Evolutionary conservation across 352 stramenopile genomes (phyloP), one percentile per base, ranked within the genome.

Genomic region (Globisporangium nodosum): DNA sequence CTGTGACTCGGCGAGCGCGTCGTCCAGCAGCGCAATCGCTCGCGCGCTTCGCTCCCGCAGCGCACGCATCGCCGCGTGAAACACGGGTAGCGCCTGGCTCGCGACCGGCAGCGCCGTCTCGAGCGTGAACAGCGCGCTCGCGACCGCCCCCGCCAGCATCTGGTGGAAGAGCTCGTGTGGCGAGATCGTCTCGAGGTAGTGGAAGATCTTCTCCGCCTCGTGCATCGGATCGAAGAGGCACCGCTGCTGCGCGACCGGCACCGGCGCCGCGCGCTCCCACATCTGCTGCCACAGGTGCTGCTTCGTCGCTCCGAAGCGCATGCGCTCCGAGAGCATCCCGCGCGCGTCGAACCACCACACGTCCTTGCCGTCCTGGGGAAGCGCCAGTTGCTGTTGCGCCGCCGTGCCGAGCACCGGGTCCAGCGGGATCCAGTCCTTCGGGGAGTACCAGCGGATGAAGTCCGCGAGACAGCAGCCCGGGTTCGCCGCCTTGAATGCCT

Each of bases 401-500:
- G 31, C 31, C 31, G 31, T 9, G 31, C 31, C 31, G 31, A 35
- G 5, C 31, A 12, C 1, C 37, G 68, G 52, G 42, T 84, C 59
- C 12, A 81, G 69, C 2, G 74, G 39, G 54, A 88, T 75, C 81
- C 81, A 94, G 60, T 94, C 85, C 35, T 89, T 89, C 4, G 85
- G 85, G 9, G 82, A 90, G 64, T 92, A 92, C 81, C 81, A 92
- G 1, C 82, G 82, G 45, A 94, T 86, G 33, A 94, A 94, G 56
- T 94, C 85, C 5, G 77, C 76, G 5, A 94, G 64, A 35, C 73
- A 90, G 20, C 66, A 69, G 3, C 65, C 68, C 16, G 81, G 78
- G 40, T 94, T 94, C 8, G 85, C 80, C 47, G 85, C 85, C 58
- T 94, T 94, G 55, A 94, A 94, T 0, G 85, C 78, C 70, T 92